phyloP scores from a whole-genome alignment of 306 rosid species.

The Trichosanthes cucumerina region DNA sequence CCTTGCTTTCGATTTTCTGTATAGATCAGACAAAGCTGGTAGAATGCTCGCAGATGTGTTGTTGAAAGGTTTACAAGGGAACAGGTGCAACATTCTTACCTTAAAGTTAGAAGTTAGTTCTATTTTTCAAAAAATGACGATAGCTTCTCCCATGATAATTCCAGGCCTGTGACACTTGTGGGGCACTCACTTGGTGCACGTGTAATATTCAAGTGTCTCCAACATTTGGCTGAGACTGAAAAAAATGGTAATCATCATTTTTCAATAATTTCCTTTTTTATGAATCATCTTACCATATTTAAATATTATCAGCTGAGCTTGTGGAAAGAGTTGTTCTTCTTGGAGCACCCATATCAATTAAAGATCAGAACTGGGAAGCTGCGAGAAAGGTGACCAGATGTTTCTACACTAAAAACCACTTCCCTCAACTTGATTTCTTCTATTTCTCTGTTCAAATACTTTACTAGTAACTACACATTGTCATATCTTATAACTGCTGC shows the following conservation, averaged over 20 bases:
- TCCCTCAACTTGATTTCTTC: background rate
- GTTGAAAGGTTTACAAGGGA: conserved; percentile 38
- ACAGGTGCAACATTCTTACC: conserved; percentile 24
- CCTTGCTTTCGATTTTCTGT: conserved; percentile 1
- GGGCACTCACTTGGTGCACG: conserved; percentile 48
- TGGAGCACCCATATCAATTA: conserved; percentile 41
- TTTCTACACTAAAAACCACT: background rate
- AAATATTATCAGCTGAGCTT: conserved; percentile 25
- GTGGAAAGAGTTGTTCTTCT: conserved; percentile 44
- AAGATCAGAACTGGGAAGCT: conserved; percentile 40
- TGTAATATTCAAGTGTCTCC: conserved; percentile 36
- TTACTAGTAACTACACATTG: background rate
- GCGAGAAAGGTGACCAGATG: conserved; percentile 31
- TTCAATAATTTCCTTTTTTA: background rate
- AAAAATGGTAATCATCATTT: conserved; percentile 21
- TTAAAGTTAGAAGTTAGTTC: background rate
- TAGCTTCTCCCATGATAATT: conserved; percentile 5
- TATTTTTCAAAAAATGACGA: background rate
- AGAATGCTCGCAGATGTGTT: conserved; percentile 37
- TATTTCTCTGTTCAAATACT: background rate
- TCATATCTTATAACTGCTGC: conserved; percentile 1
- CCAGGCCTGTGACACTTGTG: conserved; percentile 48
- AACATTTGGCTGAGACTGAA: conserved; percentile 31
- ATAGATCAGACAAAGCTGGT: conserved; percentile 49
- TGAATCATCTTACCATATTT: conserved; percentile 3